Evolutionary conservation across 208 protist species (phyloP), one percentile per base, ranked within the genome.

Genomic region (Hexamita inflata): DNA sequence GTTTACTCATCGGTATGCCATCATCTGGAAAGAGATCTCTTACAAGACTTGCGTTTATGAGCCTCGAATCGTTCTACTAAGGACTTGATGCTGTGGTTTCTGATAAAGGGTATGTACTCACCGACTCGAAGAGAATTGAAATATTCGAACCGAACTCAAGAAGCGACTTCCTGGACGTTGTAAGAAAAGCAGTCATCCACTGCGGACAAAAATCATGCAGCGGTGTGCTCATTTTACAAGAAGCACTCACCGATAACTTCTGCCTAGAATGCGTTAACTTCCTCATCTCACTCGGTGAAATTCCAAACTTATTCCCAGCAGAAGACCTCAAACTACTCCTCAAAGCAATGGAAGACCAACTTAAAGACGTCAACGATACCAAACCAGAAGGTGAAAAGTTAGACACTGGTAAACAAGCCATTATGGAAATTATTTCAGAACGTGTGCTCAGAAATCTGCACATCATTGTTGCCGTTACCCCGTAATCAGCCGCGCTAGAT

Each of bases 181-280:
- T 98, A 9, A 98, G 96, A 84, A 82, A 83, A 65, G 86, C 97
- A 19, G 97, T 92, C 80, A 58, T 45, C 9, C 76, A 90, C 75
- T 79, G 91, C 28, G 89, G 88, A 67, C 85, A 92, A 34, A 89
- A 81, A 30, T 85, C 92, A 40, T 87, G 96, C 82, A 83, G 87
- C 77, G 84, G 92, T 57, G 88, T 95, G 0, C 98, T 98, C 75
- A 83, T 98, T 1, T 97, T 98, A 80, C 95, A 92, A 76, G 94
- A 98, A 80, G 87, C 87, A 42, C 94, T 98, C 30, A 93, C 92
- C 76, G 85, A 96, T 78, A 92, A 97, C 78, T 87, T 90, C 45
- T 97, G 97, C 78, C 83, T 98, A 15, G 94, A 98, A 87, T 86
- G 95, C 61, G 95, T 98, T 84, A 98, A 98, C 87, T 97, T 96